phyloP scores from a whole-genome alignment of 352 stramenopile genomes.

The Phytophthora sojae region DNA sequence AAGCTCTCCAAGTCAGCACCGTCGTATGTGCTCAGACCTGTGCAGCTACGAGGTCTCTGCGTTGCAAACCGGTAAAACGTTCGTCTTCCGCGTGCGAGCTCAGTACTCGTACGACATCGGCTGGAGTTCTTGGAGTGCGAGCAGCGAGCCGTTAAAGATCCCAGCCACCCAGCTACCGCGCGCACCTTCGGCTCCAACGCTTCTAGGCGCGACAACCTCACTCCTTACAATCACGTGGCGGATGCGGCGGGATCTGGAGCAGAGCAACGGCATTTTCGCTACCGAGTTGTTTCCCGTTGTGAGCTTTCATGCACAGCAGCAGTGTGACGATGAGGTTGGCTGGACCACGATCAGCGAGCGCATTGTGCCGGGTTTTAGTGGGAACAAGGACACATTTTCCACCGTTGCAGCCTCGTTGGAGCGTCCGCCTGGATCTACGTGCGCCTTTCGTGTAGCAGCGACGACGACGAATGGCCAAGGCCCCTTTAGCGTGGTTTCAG shows the following conservation, averaged over 20 bases:
- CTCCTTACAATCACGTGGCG: slow-evolving; percentile 59
- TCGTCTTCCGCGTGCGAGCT: slow-evolving; percentile 64
- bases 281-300: slow-evolving; percentile 49
- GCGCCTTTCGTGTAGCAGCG: slow-evolving; percentile 61
- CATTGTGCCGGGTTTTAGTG: slow-evolving; percentile 36
- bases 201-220: slow-evolving; percentile 42
- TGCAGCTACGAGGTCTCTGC: slow-evolving; percentile 36
- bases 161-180: slow-evolving; percentile 49
- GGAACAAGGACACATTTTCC: slow-evolving; percentile 20
- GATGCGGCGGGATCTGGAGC: slow-evolving; percentile 32
- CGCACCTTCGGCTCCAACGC: slow-evolving; percentile 48
- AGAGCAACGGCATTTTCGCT: slow-evolving; percentile 18
- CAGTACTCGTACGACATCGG: slow-evolving; percentile 34
- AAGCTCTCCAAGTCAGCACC: slow-evolving; percentile 28
- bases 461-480: slow-evolving; percentile 60
- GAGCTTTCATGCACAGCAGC: slow-evolving; percentile 57
- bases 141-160: slow-evolving; percentile 43
- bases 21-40: slow-evolving; percentile 22
- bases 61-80: slow-evolving; percentile 40
- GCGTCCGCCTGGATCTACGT: slow-evolving; percentile 51
- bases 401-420: slow-evolving; percentile 42
- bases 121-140: slow-evolving; percentile 67
- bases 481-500: slow-evolving; percentile 57
- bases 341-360: slow-evolving; percentile 51
- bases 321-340: slow-evolving; percentile 53